Evolutionary conservation across 1,139 yeast species (phyloP).

Genomic region (Sporopachydermia cereana): DNA sequence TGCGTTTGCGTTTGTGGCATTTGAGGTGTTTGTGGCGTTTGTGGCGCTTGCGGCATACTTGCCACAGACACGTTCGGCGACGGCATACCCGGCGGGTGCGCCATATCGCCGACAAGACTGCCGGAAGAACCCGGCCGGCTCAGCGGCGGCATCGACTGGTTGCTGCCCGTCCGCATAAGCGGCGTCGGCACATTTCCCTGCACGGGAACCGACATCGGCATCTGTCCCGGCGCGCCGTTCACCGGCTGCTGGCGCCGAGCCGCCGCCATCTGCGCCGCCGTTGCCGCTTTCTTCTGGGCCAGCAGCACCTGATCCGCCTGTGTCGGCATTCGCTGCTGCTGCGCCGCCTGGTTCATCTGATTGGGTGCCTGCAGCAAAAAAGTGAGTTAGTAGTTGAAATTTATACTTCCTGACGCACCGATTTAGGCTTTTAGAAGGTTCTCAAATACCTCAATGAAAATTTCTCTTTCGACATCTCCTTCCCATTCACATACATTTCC

Average conservation of each 20-base stretch:
- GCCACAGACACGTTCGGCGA: too few relatives aligned
- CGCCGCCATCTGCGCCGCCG: slow-evolving; percentile 9
- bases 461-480: slow-evolving; percentile 14
- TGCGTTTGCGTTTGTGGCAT: slow-evolving; percentile 11
- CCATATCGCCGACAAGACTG: slow-evolving; percentile 6
- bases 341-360: slow-evolving; percentile 8
- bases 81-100: slow-evolving; percentile 10
- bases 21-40: slow-evolving; percentile 6
- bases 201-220: slow-evolving; percentile 17
- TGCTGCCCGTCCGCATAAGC: slow-evolving; percentile 22
- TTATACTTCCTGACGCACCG: slow-evolving; percentile 18
- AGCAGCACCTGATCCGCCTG: slow-evolving; percentile 20
- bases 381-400: slow-evolving; percentile 9
- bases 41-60: slow-evolving; percentile 8
- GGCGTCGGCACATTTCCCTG: slow-evolving; percentile 18
- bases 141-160: slow-evolving; percentile 23
- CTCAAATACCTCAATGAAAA: slow-evolving; percentile 16
- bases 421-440: slow-evolving; percentile 14
- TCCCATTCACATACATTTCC: slow-evolving; percentile 14
- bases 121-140: slow-evolving; percentile 18
- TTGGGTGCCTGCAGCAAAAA: slow-evolving; percentile 7
- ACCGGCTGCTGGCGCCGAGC: background rate
- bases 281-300: slow-evolving; percentile 21
- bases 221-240: slow-evolving; percentile 17
- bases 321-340: slow-evolving; percentile 17